Evolutionary conservation across 2,329 filamentous ascomycete species (phyloP).

Genomic region (Aureobasidium namibiae): DNA sequence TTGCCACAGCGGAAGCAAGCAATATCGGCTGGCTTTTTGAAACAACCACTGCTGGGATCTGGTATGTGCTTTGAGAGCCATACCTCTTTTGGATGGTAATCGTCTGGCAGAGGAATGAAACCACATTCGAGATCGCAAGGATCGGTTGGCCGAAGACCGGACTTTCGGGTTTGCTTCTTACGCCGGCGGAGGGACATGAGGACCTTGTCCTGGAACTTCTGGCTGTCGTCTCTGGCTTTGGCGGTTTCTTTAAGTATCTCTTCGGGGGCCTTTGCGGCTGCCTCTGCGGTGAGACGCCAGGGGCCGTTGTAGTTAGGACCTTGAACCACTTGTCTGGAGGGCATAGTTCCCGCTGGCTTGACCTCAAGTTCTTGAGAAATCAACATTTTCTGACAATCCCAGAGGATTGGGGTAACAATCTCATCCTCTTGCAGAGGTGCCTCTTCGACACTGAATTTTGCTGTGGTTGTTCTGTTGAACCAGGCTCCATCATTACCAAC

Average conservation of each 20-base stretch:
- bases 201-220: not conserved
- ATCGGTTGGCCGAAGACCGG: conserved; percentile 18
- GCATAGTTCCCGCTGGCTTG: conserved; percentile 33
- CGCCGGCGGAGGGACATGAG: conserved; percentile 9
- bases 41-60: conserved; percentile 22
- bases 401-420: conserved; percentile 12
- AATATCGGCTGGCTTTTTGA: not conserved
- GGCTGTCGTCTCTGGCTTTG: not conserved
- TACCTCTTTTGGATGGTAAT: conserved; percentile 18
- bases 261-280: no score
- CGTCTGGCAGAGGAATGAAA: conserved; percentile 25
- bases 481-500: conserved; percentile 24
- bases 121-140: conserved; percentile 25
- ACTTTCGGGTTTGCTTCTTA: conserved; percentile 3
- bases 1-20: conserved; percentile 33
- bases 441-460: conserved; percentile 22
- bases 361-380: conserved; percentile 27
- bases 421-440: not conserved
- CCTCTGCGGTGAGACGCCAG: not conserved
- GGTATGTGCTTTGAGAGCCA: conserved; percentile 38
- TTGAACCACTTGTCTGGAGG: conserved; percentile 38
- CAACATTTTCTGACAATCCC: conserved; percentile 23
- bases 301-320: conserved; percentile 30
- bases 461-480: conserved; percentile 19
- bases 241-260: no score